These are phyloP conservation scores for Trametopsis cervina DNA, from an alignment of 768 basidiomycete genomes.

Conservation along the genomic window DNA sequence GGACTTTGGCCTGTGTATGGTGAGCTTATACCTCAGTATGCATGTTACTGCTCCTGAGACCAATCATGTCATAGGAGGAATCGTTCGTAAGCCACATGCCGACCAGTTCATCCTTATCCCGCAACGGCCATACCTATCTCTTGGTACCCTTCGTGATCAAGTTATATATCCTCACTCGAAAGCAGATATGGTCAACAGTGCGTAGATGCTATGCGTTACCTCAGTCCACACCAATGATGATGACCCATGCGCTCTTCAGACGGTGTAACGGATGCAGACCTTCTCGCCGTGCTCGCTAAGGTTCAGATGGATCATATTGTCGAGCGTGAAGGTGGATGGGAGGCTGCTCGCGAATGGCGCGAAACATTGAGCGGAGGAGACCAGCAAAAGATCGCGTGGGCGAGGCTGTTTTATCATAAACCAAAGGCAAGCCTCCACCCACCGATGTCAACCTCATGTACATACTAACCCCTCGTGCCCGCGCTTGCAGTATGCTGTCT, in stretches of 20 bases:
- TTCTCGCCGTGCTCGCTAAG: slow-evolving; percentile 61
- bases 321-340: slow-evolving; percentile 96
- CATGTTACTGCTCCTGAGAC: not conserved
- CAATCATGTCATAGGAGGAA: slow-evolving; percentile 38
- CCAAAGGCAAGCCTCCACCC: slow-evolving; percentile 55
- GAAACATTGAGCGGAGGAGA: slow-evolving; percentile 92
- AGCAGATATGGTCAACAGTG: slow-evolving; percentile 71
- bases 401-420: slow-evolving; percentile 88
- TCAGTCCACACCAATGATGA: not conserved
- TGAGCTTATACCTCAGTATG: slow-evolving; percentile 5
- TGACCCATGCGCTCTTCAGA: slow-evolving; percentile 30
- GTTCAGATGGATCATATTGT: slow-evolving; percentile 86
- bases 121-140: slow-evolving; percentile 90
- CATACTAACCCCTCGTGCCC: not conserved
- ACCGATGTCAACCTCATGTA: not conserved
- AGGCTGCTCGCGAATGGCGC: slow-evolving; percentile 83
- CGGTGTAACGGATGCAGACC: slow-evolving; percentile 66
- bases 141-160: slow-evolving; percentile 92
- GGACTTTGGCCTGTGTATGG: slow-evolving; percentile 90
- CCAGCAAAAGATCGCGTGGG: slow-evolving; percentile 97
- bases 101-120: slow-evolving; percentile 91
- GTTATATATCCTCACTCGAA: slow-evolving; percentile 91
- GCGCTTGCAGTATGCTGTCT: slow-evolving; percentile 75
- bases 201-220: slow-evolving; percentile 24
- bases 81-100: slow-evolving; percentile 84